These are phyloP conservation scores for Cicer arietinum DNA, from an alignment of 306 rosid genomes.

Conservation along the genomic window DNA sequence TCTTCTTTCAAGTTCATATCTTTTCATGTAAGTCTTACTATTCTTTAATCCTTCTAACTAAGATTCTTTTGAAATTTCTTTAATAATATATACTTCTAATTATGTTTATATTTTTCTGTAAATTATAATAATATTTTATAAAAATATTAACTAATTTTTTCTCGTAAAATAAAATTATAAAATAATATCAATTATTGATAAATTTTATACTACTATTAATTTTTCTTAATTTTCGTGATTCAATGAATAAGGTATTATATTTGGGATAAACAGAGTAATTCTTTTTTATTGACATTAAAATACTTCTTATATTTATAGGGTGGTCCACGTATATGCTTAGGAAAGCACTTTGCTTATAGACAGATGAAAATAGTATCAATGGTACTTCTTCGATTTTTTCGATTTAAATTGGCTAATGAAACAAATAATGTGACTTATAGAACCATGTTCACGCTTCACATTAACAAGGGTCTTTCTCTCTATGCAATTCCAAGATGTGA, in stretches of 20 bases:
- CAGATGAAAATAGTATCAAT: conserved; percentile 78
- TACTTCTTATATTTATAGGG: conserved; percentile 54
- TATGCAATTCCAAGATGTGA: conserved; percentile 57
- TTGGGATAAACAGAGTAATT: too few relatives aligned
- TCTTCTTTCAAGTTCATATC: conserved; percentile 81
- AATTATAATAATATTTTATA: too few relatives aligned
- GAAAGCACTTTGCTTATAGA: conserved; percentile 79
- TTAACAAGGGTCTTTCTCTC: conserved; percentile 67
- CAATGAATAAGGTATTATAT: too few relatives aligned
- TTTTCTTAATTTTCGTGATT: too few relatives aligned
- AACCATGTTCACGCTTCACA: conserved; percentile 82
- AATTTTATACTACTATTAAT: too few relatives aligned
- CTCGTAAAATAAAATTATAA: too few relatives aligned
- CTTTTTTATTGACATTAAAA: background rate
- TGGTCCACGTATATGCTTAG: conserved; percentile 75
- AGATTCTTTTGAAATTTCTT: background rate
- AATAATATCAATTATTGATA: too few relatives aligned
- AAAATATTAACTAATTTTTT: too few relatives aligned
- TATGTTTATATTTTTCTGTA: too few relatives aligned
- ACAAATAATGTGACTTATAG: conserved; percentile 51
- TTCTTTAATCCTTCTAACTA: background rate
- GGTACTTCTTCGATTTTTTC: conserved; percentile 63
- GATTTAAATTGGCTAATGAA: conserved; percentile 60
- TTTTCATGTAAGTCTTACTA: conserved; percentile 63
- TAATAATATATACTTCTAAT: too few relatives aligned